Base-by-base conservation (phyloP, 345 rosid species). In the Rubroshorea leprosula region DNA sequence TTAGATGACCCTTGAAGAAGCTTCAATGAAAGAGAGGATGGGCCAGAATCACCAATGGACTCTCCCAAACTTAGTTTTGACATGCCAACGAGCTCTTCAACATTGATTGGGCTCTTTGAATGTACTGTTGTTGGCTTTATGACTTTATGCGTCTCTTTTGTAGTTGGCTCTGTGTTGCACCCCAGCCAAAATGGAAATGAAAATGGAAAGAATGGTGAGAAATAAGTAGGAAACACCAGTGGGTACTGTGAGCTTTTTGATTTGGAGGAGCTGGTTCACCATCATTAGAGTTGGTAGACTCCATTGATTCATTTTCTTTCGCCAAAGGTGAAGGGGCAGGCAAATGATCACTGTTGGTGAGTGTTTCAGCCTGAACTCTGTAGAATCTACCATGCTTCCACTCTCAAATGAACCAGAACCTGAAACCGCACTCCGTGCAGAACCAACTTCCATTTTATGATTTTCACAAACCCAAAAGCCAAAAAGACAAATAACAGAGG, bases 281-380 rank as follows among this genome's bases (percentile, higher is more conserved):
- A 0, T 73, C 81, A 14, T 84, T 85, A 8, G 97, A 85, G 80
- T 83, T 83, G 66, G 87, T 77, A 20, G 99, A 89, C 67, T 93
- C 94, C 99, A 93, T 93, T 22, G 99, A 89, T 69, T 89, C 96
- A 48, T 87, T 84, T 79, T 85, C 96, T 71, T 85, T 91, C 25
- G 87, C 96, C 72, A 87, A 63, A 17, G 80, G 70, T 67, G 84
- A 83, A 24, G 74, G 78, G 46, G 69, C 70, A 17, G 76, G 83
- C 65, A 78, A 62, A 21, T 65, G 63, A 58, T 66, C 72, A 22
- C 66, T 77, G 73, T n/a, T n/a, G n/a, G 69, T 76, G 61, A 66
- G 78, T 5, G 76, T 55, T 62, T 84, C 91, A 49, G 55, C 69
- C 29, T 67, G 74, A 11, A n/a, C n/a, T n/a, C n/a, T n/a, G n/a